Percentiles rank a stretch among this genome's conserved stretches.
Conservation (phyloP, 2,329 filamentous ascomycete species). For the Berkeleyomyces basicola region DNA sequence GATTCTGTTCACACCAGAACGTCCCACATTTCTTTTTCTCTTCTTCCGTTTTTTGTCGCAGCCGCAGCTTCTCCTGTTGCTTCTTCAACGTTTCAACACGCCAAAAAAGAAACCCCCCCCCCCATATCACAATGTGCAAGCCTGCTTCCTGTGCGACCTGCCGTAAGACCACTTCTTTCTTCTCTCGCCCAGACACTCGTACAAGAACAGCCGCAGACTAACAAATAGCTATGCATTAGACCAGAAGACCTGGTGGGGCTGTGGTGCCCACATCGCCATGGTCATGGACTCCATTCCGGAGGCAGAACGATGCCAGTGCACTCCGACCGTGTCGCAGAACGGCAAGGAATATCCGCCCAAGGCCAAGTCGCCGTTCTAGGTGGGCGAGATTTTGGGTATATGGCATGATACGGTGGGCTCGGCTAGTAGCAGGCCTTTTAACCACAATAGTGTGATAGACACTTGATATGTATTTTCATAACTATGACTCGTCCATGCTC, state of each 20-base stretch:
- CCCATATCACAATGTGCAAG: slow-evolving; percentile 39
- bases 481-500: too few relatives aligned
- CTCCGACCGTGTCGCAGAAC: slow-evolving; percentile 42
- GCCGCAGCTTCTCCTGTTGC: neutral
- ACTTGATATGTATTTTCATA: too few relatives aligned
- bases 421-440: too few relatives aligned
- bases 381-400: too few relatives aligned
- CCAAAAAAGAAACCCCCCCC: neutral
- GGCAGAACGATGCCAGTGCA: slow-evolving; percentile 47
- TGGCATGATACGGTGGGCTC: too few relatives aligned
- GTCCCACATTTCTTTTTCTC: neutral
- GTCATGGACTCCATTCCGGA: slow-evolving; percentile 45
- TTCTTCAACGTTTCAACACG: neutral
- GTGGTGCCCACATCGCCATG: slow-evolving; percentile 41
- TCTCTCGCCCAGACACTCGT: neutral
- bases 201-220: too few relatives aligned
- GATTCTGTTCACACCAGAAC: neutral
- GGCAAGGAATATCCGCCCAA: slow-evolving; percentile 50
- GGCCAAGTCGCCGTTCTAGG: slow-evolving; percentile 23
- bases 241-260: slow-evolving; percentile 49
- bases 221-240: slow-evolving; percentile 22
- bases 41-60: neutral
- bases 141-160: slow-evolving; percentile 45
- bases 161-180: slow-evolving; percentile 28
- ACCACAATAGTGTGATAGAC: too few relatives aligned